Base-by-base conservation (phyloP, 352 stramenopile species). In the Phytophthora tubulina region DNA sequence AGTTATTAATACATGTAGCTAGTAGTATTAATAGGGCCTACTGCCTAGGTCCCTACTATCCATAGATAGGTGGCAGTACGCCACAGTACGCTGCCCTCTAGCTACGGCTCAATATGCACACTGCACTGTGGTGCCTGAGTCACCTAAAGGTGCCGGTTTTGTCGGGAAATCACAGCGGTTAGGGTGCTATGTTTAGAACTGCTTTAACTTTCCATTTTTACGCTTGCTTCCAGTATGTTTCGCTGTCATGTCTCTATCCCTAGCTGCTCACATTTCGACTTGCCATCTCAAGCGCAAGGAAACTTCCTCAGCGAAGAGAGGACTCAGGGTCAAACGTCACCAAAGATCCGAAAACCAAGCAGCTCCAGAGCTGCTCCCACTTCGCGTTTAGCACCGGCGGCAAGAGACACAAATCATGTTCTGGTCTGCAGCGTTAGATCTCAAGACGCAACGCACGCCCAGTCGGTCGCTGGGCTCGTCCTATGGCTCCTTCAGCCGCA, bases 401-500 rank as follows among this genome's bases (percentile, higher is more conserved):
- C n/a, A 52, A 52, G n/a, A 17, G 6, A 50, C 44, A 49, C 42
- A 31, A 50, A 63, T 9, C 39, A 94, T 94, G 86, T 90, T 91
- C 68, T 94, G 86, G 86, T 94, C 84, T 8, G 86, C 86, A 2
- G 78, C 84, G 35, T 59, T 94, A 58, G 81, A 88, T 48, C 84
- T 94, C 57, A 88, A 87, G 64, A 79, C 81, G 48, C 77, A 80
- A 48, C 65, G 67, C 42, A 63, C 71, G 45, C 70, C 54, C 31
- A 55, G 17, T 36, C 72, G 72, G 27, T 27, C 67, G 39, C 50
- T 42, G 14, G 36, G 36, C 6, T 4, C 44, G 73, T 82, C 75
- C 15, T 93, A 93, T 63, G 84, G 86, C 32, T 93, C 86, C n/a
- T 91, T 91, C 68, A 75, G 62, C 44, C 75, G 79, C 54, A 67